phyloP scores from a whole-genome alignment of 176 grass and related monocot species.

The Otatea glauca region DNA sequence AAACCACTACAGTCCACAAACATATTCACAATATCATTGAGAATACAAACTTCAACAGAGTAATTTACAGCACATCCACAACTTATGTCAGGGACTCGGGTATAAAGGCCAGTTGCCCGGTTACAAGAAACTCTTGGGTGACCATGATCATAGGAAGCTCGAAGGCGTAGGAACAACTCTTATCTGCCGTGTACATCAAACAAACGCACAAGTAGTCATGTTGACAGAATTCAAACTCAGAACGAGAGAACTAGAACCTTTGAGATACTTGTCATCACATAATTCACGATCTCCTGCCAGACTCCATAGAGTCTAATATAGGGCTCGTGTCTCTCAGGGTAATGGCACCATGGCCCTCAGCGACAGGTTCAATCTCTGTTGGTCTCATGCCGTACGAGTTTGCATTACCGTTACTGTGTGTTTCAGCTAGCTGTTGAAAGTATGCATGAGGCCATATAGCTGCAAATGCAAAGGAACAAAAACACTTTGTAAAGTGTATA shows the following conservation, averaged over 20 bases:
- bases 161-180: not conserved
- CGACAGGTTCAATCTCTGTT: conserved; percentile 22
- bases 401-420: conserved; percentile 31
- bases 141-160: not conserved
- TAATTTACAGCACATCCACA: conserved; percentile 22
- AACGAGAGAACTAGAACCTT: not conserved
- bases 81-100: not conserved
- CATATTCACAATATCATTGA: conserved; percentile 33
- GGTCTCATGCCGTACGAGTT: conserved; percentile 32
- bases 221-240: not conserved
- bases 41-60: not conserved
- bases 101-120: not conserved
- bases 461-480: conserved; percentile 34
- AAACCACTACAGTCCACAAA: not conserved
- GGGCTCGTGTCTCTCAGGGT: conserved; percentile 33
- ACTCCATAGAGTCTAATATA: conserved; percentile 47
- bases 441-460: conserved; percentile 65
- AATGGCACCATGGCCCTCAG: conserved; percentile 25
- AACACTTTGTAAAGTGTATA: conserved; percentile 20
- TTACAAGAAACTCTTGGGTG: not conserved
- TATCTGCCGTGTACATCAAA: not conserved
- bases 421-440: conserved; percentile 52
- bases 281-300: conserved; percentile 48
- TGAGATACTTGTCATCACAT: not conserved
- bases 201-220: not conserved